Evolutionary conservation across 805 yeast genomes (phyloP), one percentile per base, ranked within the genome.

Genomic region (Tanozyma kutaoensis): DNA sequence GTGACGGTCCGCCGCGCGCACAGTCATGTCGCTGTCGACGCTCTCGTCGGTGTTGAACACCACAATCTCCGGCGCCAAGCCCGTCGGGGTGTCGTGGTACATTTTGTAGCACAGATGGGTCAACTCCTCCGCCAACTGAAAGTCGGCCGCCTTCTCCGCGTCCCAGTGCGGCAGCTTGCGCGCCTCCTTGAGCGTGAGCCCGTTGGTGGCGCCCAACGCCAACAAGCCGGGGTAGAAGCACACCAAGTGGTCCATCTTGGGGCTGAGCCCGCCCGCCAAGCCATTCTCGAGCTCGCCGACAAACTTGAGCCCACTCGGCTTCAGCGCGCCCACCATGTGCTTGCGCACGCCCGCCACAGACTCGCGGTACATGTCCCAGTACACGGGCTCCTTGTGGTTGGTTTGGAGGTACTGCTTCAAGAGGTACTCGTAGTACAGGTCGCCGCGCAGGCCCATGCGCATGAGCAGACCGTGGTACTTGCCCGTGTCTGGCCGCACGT

Each of bases 171-270:
- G 49, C 29, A 55, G 52, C 22, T 60, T 53, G 32, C 68, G 60
- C 3, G 88, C 93, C 10, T 62, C 66, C 8, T 49, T 50, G 14
- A 69, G 42, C 1, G 76, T 52, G 16, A 57, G 45, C 8, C 96
- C 96, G 25, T 67, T 70, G 2, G 95, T 86, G 11, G 95, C 93
- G 15, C 95, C 95, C 28, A 84, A 54, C 1, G 94, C 91, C 34
- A 86, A 66, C 34, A 80, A 62, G 0, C 95, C 95, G 30, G 95
- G 94, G 45, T 80, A 70, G 51, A 84, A 85, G 49, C 96, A 86
- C 15, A 84, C 95, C 33, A 82, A 58, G 52, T 86, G 95, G 46
- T 86, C 95, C 94, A 86, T 81, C 45, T 82, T 84, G 12, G 72
- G 56, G 11, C 76, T 68, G 11, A 76, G 48, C 3, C 58, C 52